Conservation (phyloP, 805 yeast genomes). For the Candida argentea region DNA sequence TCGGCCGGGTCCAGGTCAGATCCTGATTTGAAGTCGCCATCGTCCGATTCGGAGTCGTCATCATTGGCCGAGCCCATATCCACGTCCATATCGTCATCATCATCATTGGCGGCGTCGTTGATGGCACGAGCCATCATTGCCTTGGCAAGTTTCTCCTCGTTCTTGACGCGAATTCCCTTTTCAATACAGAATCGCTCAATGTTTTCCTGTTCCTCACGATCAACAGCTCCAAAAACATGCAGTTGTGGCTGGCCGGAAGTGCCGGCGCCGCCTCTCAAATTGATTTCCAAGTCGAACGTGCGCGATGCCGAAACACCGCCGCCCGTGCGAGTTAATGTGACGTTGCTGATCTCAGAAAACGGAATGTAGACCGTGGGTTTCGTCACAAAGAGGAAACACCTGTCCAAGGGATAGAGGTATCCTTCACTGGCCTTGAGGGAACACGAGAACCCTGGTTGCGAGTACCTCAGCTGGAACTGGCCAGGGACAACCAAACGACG, state of each 20-base stretch:
- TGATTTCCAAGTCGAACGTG: conserved; percentile 86
- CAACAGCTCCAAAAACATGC: conserved; percentile 81
- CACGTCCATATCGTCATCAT: conserved; percentile 37
- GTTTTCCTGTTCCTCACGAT: conserved; percentile 77
- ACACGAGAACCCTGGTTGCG: conserved; percentile 82
- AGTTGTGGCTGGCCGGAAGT: conserved; percentile 38
- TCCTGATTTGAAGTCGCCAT: conserved; percentile 71
- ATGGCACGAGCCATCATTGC: conserved; percentile 69
- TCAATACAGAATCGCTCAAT: conserved; percentile 69
- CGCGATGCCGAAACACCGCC: conserved; percentile 64
- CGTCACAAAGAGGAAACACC: conserved; percentile 81
- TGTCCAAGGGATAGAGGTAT: conserved; percentile 83
- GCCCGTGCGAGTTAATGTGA: conserved; percentile 85
- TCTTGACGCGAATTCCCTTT: conserved; percentile 71
- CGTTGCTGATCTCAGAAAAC: conserved; percentile 63
- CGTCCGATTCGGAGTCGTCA: conserved; percentile 58
- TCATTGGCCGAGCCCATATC: conserved; percentile 71
- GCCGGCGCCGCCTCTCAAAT: conserved; percentile 43
- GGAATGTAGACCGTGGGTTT: conserved; percentile 93
- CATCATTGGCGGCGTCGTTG: conserved; percentile 48
- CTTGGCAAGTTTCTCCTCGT: conserved; percentile 85
- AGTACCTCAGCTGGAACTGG: conserved; percentile 61
- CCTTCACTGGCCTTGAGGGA: conserved; percentile 95
- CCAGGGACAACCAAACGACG: conserved; percentile 82
- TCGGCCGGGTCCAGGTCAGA: conserved; percentile 70